Base-by-base conservation (phyloP, 2,329 filamentous ascomycete genomes). In the Atkinsonella texensis region DNA sequence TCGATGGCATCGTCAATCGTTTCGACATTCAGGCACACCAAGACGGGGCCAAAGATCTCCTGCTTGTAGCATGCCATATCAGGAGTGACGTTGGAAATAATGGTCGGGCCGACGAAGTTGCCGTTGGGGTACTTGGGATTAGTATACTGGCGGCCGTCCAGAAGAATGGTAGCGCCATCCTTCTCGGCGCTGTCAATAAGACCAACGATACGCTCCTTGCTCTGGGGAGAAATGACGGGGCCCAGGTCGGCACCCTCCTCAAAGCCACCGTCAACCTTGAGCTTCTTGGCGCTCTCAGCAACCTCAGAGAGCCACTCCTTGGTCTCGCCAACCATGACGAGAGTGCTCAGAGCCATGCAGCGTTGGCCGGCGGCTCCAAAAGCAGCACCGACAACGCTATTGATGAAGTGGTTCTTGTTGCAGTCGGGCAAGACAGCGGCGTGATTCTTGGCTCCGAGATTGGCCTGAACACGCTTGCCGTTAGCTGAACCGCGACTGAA, bases 351-450 rank as follows among this genome's bases (percentile, higher is more conserved):
- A 39, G 87, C 87, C 87, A 93, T 93, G 70, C 87, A 93, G 55
- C 87, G 77, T 74, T 93, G 87, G 39, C 87, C 87, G 23, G 87
- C 87, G 56, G 87, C 87, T 57, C 87, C 87, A 59, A 93, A 93
- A 20, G 88, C 87, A 35, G 88, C 87, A 57, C 87, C 88, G 4
- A 87, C 80, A 57, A 93, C 87, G 43, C 85, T 84, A 71, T 91
- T 93, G 62, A 93, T 72, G 58, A 89, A 87, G 62, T 90, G 85
- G 74, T 93, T 90, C 79, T 89, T 91, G 75, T 93, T 90, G 74
- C 83, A 86, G 73, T 93, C 87, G 17, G 87, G 87, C 55, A 91
- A 78, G 32, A 93, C 83, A 50, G 85, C 85, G 31, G 87, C 87
- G 67, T 93, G 87, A 75, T 93, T 93, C 79, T 93, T 93, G 58